A percentile compares a stretch with the other conserved stretches of the same genome.
Evolutionary conservation across 176 grass and related monocot genomes (phyloP).

Genomic region (Puya raimondii): DNA sequence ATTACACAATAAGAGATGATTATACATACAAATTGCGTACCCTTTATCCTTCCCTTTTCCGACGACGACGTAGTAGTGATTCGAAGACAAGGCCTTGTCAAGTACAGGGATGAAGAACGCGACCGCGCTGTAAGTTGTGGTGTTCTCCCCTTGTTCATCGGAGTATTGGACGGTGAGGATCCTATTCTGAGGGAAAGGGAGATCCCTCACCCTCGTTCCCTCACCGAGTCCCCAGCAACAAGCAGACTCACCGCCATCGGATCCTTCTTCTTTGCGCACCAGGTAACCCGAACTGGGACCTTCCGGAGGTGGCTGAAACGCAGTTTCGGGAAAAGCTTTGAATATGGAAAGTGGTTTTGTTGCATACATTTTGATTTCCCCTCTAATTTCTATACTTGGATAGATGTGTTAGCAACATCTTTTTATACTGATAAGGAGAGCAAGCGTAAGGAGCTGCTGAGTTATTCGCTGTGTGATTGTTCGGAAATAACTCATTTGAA

Average conservation of each 20-base stretch:
- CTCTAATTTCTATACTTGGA: no score
- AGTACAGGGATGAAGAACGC: conserved; percentile 27
- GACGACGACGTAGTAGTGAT: conserved; percentile 23
- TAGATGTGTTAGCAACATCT: no score
- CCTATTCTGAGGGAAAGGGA: conserved; percentile 47
- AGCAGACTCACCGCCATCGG: neutral
- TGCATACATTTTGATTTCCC: conserved; percentile 26
- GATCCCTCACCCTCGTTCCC: conserved; percentile 9
- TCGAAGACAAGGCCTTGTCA: conserved; percentile 11
- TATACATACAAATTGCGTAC: neutral
- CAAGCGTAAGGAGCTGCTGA: no score
- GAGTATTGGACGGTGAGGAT: conserved; percentile 15
- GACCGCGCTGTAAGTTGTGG: neutral
- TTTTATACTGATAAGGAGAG: no score
- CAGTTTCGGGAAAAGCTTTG: neutral
- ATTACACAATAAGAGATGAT: no score
- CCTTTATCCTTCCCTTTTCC: conserved; percentile 17
- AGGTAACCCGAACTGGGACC: conserved; percentile 31
- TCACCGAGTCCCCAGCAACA: conserved; percentile 16
- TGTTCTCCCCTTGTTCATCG: neutral
- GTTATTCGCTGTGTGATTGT: no score
- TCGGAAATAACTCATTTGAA: no score
- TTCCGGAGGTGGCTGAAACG: neutral
- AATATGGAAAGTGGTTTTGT: conserved; percentile 30
- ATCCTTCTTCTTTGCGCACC: conserved; percentile 9